These are phyloP conservation scores for Excoecaria cochinchinensis DNA, from an alignment of 345 rosid genomes.

Conservation along the genomic window DNA sequence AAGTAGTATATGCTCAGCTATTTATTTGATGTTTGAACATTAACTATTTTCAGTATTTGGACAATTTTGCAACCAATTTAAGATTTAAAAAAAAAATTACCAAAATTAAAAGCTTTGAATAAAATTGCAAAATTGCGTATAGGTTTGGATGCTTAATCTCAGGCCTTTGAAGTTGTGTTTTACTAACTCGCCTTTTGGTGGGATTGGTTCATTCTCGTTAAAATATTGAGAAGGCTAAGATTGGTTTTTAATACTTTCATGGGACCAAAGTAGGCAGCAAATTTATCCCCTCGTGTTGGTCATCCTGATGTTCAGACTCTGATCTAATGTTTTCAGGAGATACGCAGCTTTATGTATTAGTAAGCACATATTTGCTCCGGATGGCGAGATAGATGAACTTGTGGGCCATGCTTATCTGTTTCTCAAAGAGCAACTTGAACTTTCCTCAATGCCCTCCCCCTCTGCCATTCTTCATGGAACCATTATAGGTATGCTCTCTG, in stretches of 20 bases:
- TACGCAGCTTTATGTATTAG: slow-evolving; percentile 65
- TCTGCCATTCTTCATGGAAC: slow-evolving; percentile 81
- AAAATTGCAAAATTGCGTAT: neutral
- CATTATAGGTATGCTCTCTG: slow-evolving; percentile 57
- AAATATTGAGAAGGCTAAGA: neutral
- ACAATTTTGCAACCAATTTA: neutral
- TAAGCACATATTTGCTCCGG: slow-evolving; percentile 52
- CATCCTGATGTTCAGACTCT: slow-evolving; percentile 14
- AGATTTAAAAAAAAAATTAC: neutral
- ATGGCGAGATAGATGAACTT: slow-evolving; percentile 66
- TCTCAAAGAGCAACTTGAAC: slow-evolving; percentile 83
- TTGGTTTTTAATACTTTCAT: neutral
- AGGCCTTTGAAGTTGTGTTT: neutral
- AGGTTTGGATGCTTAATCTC: too few species aligned
- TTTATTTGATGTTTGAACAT: neutral
- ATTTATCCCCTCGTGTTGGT: neutral
- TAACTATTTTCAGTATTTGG: neutral
- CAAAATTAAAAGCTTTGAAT: neutral
- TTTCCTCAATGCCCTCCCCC: slow-evolving; percentile 50
- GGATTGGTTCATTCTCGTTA: neutral
- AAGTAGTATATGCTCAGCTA: neutral
- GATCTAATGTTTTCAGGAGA: slow-evolving; percentile 57
- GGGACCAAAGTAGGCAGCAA: neutral
- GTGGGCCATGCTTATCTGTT: slow-evolving; percentile 80
- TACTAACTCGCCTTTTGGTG: neutral